A percentile compares a stretch with the other conserved stretches of the same genome.
Conservation (phyloP, 371 early-diverging fungal species). For the Batkoa obscura region DNA sequence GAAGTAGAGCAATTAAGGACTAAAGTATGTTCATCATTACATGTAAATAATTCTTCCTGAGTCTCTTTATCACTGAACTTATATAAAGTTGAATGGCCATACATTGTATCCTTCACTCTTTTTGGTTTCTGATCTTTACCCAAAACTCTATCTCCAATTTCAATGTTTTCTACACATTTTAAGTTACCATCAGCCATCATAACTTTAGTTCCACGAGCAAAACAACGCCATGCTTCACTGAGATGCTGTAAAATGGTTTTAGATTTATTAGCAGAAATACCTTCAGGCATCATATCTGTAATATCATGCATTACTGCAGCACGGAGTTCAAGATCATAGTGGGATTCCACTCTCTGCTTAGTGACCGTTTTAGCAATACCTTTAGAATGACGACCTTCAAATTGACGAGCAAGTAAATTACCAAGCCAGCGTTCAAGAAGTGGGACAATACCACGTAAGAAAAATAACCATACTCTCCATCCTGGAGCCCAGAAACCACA, state of each 20-base stretch:
- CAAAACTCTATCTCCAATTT: conserved; percentile 9
- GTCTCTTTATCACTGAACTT: too few species aligned
- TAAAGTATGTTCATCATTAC: neutral
- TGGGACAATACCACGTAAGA: conserved; percentile 95
- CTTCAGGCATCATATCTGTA: conserved; percentile 95
- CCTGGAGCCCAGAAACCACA: conserved; percentile 98
- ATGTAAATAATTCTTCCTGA: neutral
- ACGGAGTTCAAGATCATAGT: conserved; percentile 92
- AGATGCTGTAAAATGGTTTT: conserved; percentile 93
- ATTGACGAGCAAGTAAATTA: conserved; percentile 93
- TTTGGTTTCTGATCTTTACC: conserved; percentile 4
- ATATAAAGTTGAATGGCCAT: neutral
- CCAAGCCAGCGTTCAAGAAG: conserved; percentile 95
- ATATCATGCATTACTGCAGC: conserved; percentile 96
- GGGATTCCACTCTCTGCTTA: conserved; percentile 97
- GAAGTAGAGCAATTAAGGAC: too few species aligned
- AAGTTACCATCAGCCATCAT: conserved; percentile 12
- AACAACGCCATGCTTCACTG: conserved; percentile 82
- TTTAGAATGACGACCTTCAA: conserved; percentile 93
- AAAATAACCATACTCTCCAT: conserved; percentile 99
- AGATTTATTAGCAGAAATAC: conserved; percentile 88
- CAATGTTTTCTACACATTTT: conserved; percentile 6
- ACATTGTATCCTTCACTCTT: neutral
- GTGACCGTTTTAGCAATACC: conserved; percentile 96
- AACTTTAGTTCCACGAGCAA: conserved; percentile 6